A percentile compares a stretch with the other conserved stretches of the same genome.
Conservation (phyloP, 192 early-diverging fungal species). For the Coemansia aciculifera region DNA sequence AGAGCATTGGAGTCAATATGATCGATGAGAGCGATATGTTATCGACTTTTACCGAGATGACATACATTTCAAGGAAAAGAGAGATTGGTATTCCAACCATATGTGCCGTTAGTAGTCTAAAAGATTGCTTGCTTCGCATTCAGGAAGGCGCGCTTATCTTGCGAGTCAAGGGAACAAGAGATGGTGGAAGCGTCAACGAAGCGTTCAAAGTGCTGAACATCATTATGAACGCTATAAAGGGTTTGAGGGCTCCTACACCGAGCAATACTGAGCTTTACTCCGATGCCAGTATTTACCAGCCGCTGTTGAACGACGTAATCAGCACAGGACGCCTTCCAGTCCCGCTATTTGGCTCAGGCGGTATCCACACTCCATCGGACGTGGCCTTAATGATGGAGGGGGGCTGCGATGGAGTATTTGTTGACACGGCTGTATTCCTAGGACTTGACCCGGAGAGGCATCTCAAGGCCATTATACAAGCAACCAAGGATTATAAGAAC, state of each 20-base stretch:
- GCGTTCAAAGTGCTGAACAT: background rate
- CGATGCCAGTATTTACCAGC: constrained; percentile 78
- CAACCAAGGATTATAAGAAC: constrained; percentile 89
- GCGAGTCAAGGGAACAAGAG: constrained; percentile 64
- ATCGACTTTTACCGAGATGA: constrained; percentile 68
- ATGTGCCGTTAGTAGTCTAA: constrained; percentile 83
- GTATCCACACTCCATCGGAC: constrained; percentile 93
- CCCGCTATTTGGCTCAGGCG: constrained; percentile 94
- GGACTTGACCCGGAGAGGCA: constrained; percentile 82
- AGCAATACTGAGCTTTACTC: constrained; percentile 63
- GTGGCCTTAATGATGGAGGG: constrained; percentile 95
- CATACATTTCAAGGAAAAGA: constrained; percentile 84
- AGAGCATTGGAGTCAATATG: background rate
- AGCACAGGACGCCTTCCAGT: constrained; percentile 89
- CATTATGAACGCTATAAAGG: constrained; percentile 54
- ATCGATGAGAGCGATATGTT: constrained; percentile 30
- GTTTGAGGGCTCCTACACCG: constrained; percentile 76
- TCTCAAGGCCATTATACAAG: constrained; percentile 83
- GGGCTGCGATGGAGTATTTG: constrained; percentile 95
- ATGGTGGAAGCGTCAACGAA: background rate
- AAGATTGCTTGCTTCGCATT: constrained; percentile 87
- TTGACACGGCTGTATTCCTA: constrained; percentile 91
- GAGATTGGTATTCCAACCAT: constrained; percentile 88
- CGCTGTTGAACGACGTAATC: constrained; percentile 81
- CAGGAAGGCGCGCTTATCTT: constrained; percentile 94